A percentile compares a stretch with the other conserved stretches of the same genome.
Conservation (phyloP, 768 basidiomycete genomes). For the Mrakia blollopis region DNA sequence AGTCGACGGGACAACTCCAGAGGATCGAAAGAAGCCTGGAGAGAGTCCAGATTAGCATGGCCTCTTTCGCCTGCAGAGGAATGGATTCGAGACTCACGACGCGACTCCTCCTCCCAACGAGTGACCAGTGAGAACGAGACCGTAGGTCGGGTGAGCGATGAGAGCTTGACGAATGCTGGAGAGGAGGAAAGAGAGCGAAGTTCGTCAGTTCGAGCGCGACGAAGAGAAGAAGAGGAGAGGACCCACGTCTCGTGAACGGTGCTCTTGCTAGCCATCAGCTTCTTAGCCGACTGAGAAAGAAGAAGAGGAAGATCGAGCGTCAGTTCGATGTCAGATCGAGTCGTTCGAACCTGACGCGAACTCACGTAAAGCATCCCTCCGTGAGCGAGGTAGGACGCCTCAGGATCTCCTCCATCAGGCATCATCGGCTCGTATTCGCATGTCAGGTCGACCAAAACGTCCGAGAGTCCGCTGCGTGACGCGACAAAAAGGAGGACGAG, state of each 20-base stretch:
- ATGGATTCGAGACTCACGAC: constrained; percentile 28
- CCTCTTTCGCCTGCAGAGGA: too few species aligned
- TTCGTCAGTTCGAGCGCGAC: background rate
- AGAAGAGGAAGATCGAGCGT: background rate
- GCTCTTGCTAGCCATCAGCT: constrained; percentile 38
- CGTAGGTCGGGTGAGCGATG: constrained; percentile 40
- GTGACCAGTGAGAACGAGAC: constrained; percentile 46
- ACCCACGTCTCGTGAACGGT: constrained; percentile 42
- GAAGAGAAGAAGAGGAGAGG: background rate
- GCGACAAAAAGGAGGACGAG: background rate
- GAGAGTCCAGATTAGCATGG: background rate
- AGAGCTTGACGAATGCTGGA: constrained; percentile 39
- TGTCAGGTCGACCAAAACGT: constrained; percentile 46
- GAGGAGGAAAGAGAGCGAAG: background rate
- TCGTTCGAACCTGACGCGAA: background rate
- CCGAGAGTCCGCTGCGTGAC: constrained; percentile 40
- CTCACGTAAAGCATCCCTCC: constrained; percentile 41
- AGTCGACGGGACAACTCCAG: constrained; percentile 37
- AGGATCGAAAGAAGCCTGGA: constrained; percentile 40
- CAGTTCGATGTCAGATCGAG: background rate
- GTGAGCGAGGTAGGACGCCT: constrained; percentile 43
- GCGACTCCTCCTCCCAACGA: constrained; percentile 48
- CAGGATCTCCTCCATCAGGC: constrained; percentile 39
- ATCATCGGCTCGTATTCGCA: constrained; percentile 43
- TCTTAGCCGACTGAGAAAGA: constrained; percentile 34